Evolutionary conservation across 2,329 filamentous ascomycete species (phyloP), one percentile per base, ranked within the genome.

Genomic region (Fusarium chuoi): DNA sequence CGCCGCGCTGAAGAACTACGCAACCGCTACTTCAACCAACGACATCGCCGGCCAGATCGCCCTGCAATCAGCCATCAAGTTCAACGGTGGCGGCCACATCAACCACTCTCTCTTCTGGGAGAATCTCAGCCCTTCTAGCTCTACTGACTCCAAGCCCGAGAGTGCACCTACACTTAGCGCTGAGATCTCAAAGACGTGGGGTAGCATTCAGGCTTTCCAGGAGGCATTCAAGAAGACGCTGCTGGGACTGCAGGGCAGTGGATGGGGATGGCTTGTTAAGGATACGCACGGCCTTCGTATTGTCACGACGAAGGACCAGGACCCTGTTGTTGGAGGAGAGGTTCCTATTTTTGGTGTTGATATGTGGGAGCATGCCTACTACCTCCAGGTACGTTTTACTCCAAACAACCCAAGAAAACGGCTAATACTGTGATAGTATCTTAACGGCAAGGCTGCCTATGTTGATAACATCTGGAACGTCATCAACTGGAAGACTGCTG

Each of bases 361-460:
- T 81, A 96, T 97, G 90, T 97, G 94, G 94, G 94, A 97, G 85
- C 94, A 97, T 84, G 94, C 94, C 2, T 97, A 97, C 81, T 97
- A 97, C 80, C 84, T 97, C 24, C 94, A 94, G 87, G 90, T 91
- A 70, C 74, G 84, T 44, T n/a, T 8, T 20, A 45, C 59, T 26
- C 35, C 22, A 38, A 61, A 11, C 8, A 20, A 5, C 18, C 17
- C 15, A 22, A 9, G 6, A 7, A 28, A 36, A 35, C 7, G 26
- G 46, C 41, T 73, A 52, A 73, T 4, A 9, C 61, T 38, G 77
- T 67, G 26, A 67, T 86, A 93, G 89, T 95, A 94, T 77, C 85
- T 92, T 66, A 95, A 95, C 77, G 90, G 90, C 68, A 94, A 94
- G 82, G 91, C 90, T 2, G 89, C 90, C 0, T 95, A 95, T 76